A percentile compares a stretch with the other conserved stretches of the same genome.
These are phyloP conservation scores for Puccinia novopanici DNA, from an alignment of 1,284 basidiomycete species.

Conservation along the genomic window DNA sequence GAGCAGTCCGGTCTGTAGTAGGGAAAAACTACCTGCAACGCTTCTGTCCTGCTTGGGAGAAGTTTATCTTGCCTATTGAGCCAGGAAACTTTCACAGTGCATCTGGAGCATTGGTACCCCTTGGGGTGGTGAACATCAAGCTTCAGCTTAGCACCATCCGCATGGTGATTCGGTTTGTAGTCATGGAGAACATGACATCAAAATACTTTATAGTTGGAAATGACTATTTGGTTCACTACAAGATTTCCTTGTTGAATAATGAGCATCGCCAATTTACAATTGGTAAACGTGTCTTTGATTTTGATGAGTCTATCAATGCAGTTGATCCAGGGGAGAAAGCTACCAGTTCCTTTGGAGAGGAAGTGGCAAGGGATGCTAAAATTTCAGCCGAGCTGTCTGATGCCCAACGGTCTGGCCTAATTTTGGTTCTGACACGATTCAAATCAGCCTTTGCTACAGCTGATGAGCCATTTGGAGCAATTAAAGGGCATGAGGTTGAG, in stretches of 20 bases:
- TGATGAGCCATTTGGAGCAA: too few relatives aligned
- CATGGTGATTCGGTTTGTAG: neutral
- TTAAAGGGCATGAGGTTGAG: too few relatives aligned
- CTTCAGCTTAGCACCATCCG: neutral
- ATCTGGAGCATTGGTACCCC: neutral
- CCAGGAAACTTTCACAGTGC: neutral
- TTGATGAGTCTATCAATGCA: neutral
- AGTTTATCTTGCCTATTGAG: neutral
- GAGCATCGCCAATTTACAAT: neutral
- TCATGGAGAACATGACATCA: neutral
- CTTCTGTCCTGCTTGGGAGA: neutral
- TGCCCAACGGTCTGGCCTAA: too few relatives aligned
- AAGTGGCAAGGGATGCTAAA: too few relatives aligned
- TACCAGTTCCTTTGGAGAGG: neutral
- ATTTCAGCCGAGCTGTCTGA: too few relatives aligned
- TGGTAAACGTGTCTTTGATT: neutral
- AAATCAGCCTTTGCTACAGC: too few relatives aligned
- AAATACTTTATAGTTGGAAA: neutral
- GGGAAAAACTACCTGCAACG: neutral
- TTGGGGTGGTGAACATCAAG: neutral
- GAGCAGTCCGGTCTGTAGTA: neutral
- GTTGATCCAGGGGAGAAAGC: neutral
- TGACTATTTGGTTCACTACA: neutral
- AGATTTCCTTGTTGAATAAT: neutral
- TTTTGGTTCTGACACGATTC: too few relatives aligned